Percentiles rank a stretch among this genome's conserved stretches.
phyloP scores from a whole-genome alignment of 1,139 yeast genomes.

The Yamadazyma jaroonii region DNA sequence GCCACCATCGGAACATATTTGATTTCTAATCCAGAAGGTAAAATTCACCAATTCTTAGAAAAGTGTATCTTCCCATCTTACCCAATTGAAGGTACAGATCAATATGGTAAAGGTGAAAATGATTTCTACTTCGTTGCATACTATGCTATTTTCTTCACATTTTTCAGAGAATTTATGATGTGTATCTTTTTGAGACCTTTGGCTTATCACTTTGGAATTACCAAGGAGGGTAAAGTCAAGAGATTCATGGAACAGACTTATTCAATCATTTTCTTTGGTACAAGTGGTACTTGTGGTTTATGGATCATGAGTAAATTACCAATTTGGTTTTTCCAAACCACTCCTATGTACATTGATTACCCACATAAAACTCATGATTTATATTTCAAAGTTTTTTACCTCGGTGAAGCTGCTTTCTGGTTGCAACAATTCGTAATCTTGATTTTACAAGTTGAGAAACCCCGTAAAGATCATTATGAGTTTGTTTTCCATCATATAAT shows the following conservation, averaged over 20 bases:
- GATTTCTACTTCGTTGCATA: constrained; percentile 79
- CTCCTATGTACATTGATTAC: constrained; percentile 71
- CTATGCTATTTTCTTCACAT: constrained; percentile 85
- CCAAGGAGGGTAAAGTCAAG: constrained; percentile 55
- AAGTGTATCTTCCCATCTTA: constrained; percentile 71
- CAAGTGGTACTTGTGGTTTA: constrained; percentile 82
- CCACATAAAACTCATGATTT: constrained; percentile 80
- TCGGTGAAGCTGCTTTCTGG: constrained; percentile 97
- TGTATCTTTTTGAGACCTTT: constrained; percentile 74
- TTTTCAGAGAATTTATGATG: constrained; percentile 88
- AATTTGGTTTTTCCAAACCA: constrained; percentile 85
- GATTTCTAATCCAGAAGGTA: constrained; percentile 51
- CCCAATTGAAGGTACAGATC: constrained; percentile 50
- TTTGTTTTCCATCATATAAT: constrained; percentile 90
- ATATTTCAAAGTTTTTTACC: constrained; percentile 74
- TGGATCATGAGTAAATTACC: constrained; percentile 84
- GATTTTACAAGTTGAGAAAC: constrained; percentile 83
- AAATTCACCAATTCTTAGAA: constrained; percentile 55
- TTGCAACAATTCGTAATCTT: constrained; percentile 88
- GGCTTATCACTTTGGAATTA: constrained; percentile 54
- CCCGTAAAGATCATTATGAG: constrained; percentile 90
- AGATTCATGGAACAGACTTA: constrained; percentile 95
- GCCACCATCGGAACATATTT: constrained; percentile 38
- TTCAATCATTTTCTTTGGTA: constrained; percentile 75
- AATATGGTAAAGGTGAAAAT: constrained; percentile 82